Evolutionary conservation across 148 eudicot genomes (phyloP).

Genomic region (Vaccinium myrtillus): DNA sequence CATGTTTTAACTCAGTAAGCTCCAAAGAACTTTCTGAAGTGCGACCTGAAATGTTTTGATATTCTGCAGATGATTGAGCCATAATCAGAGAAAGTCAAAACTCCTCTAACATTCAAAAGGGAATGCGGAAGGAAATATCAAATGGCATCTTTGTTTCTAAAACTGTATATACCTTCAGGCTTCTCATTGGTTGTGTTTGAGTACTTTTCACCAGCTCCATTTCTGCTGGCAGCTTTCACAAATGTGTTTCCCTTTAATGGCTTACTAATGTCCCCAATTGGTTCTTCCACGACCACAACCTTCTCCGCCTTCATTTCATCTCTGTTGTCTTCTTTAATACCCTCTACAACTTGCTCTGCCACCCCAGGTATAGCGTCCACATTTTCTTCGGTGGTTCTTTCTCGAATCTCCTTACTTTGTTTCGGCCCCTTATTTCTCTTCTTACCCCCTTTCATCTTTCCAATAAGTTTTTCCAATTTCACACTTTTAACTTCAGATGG

Average conservation of each 20-base stretch:
- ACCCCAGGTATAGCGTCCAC: conserved; percentile 18
- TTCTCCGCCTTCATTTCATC: conserved; percentile 8
- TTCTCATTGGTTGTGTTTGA: conserved; percentile 1
- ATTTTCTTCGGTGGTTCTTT: conserved; percentile 3
- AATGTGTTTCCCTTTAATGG: not conserved
- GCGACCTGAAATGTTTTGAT: conserved; percentile 1
- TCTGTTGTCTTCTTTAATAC: conserved; percentile 8
- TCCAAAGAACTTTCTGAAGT: conserved; percentile 19
- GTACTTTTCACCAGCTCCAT: not conserved
- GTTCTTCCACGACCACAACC: conserved; percentile 8
- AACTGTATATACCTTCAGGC: conserved; percentile 27
- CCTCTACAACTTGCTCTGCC: conserved; percentile 15
- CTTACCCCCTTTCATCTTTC: conserved; percentile 8
- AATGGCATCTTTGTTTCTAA: not conserved
- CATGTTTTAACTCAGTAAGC: conserved; percentile 19
- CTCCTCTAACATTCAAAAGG: not conserved
- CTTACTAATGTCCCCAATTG: conserved; percentile 6
- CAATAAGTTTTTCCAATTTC: conserved; percentile 1
- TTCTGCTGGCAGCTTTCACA: conserved; percentile 4
- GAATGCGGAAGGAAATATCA: not conserved
- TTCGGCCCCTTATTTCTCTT: conserved; percentile 13
- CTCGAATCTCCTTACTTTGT: conserved; percentile 2
- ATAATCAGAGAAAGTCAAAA: not conserved
- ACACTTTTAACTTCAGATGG: not conserved
- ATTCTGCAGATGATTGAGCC: conserved; percentile 26